Base-by-base conservation (phyloP, 768 basidiomycete species). In the Mycena epipterygia region DNA sequence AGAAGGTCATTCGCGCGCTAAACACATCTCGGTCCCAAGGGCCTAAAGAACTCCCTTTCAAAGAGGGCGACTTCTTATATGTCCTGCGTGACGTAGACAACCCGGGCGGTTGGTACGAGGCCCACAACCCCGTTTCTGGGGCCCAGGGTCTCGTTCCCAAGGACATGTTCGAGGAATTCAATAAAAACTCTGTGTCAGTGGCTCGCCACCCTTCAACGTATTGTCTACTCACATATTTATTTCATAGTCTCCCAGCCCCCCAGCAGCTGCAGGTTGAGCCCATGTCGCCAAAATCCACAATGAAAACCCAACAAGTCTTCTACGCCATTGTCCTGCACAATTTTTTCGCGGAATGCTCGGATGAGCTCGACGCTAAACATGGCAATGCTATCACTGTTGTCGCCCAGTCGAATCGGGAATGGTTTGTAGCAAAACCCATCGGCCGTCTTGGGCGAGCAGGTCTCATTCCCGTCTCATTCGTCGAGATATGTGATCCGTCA, bases 391-490 rank as follows among this genome's bases (percentile, higher is more conserved):
- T 99, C 78, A 94, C 97, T 21, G 95, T 99, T 69, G 98, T 99
- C 65, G 98, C 98, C 0, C 98, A 99, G 80, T 98, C 97, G 21
- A 99, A 99, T 78, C 95, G 96, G 73, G 98, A 99, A 80, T 99
- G 98, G 98, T 99, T 98, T 80, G 98, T 99, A 55, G 98, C 98
- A 32, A 99, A 99, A 82, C 96, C 97, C 16, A 99, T 99, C 76
- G 96, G 96, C 44, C 88, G 90, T 64, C 89, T 99, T 23, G 97
- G 98, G 33, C 93, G 97, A 62, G 98, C 98, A 0, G 98, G 98
- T 57, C 88, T 99, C 66, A 99, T 99, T 67, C 98, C 98, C 8
- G 97, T 96, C 59, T 91, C 97, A 1, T 99, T 99, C 79, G 97
- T 99, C 74, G 93, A 99, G 81, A 93, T 99, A 55, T 93, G 95